A percentile compares a stretch with the other conserved stretches of the same genome.
These are phyloP conservation scores for Gamarada debralockiae DNA, from an alignment of 495 filamentous ascomycete genomes.

Conservation along the genomic window DNA sequence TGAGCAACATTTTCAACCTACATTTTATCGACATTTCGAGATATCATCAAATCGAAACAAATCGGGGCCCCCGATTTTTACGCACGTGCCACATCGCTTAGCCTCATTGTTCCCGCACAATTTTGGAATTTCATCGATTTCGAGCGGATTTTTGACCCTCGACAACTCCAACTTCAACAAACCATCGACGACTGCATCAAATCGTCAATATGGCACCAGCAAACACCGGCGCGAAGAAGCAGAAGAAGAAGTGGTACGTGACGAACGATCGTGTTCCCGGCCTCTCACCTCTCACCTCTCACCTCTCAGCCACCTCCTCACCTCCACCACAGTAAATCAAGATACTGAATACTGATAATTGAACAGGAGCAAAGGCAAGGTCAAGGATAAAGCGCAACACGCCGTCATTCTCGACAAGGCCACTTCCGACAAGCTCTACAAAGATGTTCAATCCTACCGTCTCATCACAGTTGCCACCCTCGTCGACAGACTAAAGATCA, in stretches of 20 bases:
- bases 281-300: too few relatives aligned
- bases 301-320: too few relatives aligned
- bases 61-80: too few relatives aligned
- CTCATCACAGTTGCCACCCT: conserved; percentile 98
- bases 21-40: neutral
- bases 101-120: too few relatives aligned
- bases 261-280: neutral
- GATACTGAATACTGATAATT: too few relatives aligned
- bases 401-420: conserved; percentile 75
- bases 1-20: too few relatives aligned
- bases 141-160: too few relatives aligned
- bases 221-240: conserved; percentile 88
- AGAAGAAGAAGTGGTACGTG: conserved; percentile 68
- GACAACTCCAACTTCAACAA: neutral
- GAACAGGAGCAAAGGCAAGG: conserved; percentile 38
- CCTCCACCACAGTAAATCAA: too few relatives aligned
- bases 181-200: conserved; percentile 9
- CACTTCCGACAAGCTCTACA: conserved; percentile 88
- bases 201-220: conserved; percentile 55
- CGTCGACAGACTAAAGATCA: conserved; percentile 99
- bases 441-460: conserved; percentile 99
- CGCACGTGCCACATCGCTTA: too few relatives aligned
- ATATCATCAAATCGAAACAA: too few relatives aligned
- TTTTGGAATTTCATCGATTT: too few relatives aligned
- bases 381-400: conserved; percentile 99